phyloP scores from a whole-genome alignment of 257 asterid genomes.

The Plantago ovata region DNA sequence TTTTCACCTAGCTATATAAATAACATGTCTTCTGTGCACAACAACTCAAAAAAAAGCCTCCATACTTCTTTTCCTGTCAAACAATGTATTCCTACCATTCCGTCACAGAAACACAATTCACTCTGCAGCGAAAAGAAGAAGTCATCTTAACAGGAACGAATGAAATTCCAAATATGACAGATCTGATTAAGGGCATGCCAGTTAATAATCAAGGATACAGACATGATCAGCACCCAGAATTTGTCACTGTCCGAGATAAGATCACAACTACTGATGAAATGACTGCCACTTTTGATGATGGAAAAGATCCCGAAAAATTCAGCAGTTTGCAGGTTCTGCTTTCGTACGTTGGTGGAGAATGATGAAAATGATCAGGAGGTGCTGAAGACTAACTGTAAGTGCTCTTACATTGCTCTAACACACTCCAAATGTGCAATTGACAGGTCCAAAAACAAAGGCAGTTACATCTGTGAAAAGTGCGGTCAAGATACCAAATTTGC shows the following conservation, averaged over 20 bases:
- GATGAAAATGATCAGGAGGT: background rate
- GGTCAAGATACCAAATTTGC: background rate
- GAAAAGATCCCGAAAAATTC: background rate
- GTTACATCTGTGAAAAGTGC: background rate
- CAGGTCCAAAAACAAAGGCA: background rate
- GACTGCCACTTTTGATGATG: no score
- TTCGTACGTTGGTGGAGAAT: background rate
- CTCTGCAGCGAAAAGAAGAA: no score
- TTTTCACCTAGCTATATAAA: no score
- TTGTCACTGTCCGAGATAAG: background rate
- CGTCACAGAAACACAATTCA: no score
- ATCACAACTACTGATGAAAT: background rate
- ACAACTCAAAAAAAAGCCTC: no score
- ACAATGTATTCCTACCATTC: no score
- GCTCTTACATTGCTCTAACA: background rate
- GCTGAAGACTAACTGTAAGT: background rate
- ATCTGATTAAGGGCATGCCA: no score
- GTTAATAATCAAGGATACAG: background rate
- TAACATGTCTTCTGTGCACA: no score
- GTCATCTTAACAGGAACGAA: no score
- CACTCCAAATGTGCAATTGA: background rate
- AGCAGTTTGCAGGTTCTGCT: slow-evolving; percentile 1
- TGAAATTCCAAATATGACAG: no score
- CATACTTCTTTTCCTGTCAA: no score
- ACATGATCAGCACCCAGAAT: background rate